These are phyloP conservation scores for Scutellaria galericulata DNA, from an alignment of 257 asterid species.

Conservation along the genomic window DNA sequence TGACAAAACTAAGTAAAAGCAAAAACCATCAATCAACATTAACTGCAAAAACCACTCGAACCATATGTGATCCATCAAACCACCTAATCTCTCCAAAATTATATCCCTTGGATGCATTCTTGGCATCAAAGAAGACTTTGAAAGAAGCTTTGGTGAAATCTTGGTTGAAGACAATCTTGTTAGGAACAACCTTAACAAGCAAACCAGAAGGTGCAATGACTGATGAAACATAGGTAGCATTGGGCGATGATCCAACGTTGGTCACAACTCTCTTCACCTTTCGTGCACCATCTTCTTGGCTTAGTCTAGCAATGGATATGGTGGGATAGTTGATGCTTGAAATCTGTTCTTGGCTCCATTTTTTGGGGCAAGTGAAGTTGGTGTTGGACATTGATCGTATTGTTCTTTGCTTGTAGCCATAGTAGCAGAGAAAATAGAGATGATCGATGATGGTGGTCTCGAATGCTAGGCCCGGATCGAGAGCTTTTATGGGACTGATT, in stretches of 20 bases:
- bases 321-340: slow-evolving; percentile 73
- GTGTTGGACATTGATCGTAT: slow-evolving; percentile 49
- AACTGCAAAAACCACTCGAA: slow-evolving; percentile 63
- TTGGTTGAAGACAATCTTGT: slow-evolving; percentile 41
- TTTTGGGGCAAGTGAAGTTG: slow-evolving; percentile 56
- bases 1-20: not conserved
- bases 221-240: slow-evolving; percentile 48
- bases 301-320: slow-evolving; percentile 58
- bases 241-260: slow-evolving; percentile 53
- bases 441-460: slow-evolving; percentile 62
- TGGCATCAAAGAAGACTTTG: slow-evolving; percentile 59
- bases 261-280: slow-evolving; percentile 60
- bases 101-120: slow-evolving; percentile 56
- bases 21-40: slow-evolving; percentile 42
- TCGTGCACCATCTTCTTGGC: slow-evolving; percentile 37
- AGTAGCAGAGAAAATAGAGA: slow-evolving; percentile 60
- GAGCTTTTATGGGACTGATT: slow-evolving; percentile 63
- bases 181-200: slow-evolving; percentile 50
- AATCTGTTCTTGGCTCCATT: slow-evolving; percentile 37
- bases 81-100: slow-evolving; percentile 62
- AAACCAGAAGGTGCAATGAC: slow-evolving; percentile 57
- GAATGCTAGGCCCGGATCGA: slow-evolving; percentile 66
- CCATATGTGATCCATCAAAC: slow-evolving; percentile 67
- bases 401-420: slow-evolving; percentile 52
- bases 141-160: slow-evolving; percentile 43